These are phyloP conservation scores for Leucocoprinus sp. DNA, from an alignment of 768 basidiomycete species.

Conservation along the genomic window DNA sequence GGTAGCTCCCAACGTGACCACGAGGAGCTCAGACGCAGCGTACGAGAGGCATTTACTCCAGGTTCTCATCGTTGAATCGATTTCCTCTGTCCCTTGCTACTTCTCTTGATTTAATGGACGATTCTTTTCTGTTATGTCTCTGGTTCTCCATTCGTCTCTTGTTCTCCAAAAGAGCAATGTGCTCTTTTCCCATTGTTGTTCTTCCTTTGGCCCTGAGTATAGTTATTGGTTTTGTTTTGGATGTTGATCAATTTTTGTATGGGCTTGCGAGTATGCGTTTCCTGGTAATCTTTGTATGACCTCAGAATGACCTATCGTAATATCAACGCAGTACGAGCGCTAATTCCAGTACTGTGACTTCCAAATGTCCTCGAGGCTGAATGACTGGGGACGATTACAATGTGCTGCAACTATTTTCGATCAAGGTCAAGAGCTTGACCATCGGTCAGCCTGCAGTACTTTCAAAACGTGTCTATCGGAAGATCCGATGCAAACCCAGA, in stretches of 20 bases:
- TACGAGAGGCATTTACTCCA: slow-evolving; percentile 72
- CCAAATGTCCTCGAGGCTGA: background rate
- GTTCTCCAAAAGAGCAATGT: slow-evolving; percentile 8
- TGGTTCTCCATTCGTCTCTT: slow-evolving; percentile 8
- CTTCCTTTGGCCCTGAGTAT: slow-evolving; percentile 7
- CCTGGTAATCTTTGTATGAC: slow-evolving; percentile 5
- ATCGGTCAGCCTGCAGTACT: too few species aligned
- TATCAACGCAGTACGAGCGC: background rate
- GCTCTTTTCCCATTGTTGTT: slow-evolving; percentile 10
- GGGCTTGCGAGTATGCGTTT: slow-evolving; percentile 4
- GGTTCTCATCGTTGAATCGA: slow-evolving; percentile 45
- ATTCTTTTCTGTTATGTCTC: slow-evolving; percentile 13
- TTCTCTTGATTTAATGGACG: slow-evolving; percentile 11
- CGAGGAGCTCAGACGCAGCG: slow-evolving; percentile 74
- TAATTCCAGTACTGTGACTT: background rate
- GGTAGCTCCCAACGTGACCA: slow-evolving; percentile 61
- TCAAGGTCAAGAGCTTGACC: too few species aligned
- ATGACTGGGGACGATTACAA: background rate
- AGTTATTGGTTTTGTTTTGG: slow-evolving; percentile 5
- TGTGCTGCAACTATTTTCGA: too few species aligned
- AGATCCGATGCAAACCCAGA: too few species aligned
- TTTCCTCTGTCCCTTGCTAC: slow-evolving; percentile 12
- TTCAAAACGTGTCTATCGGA: too few species aligned
- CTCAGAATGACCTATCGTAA: too few species aligned
- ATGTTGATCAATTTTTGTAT: background rate